These are phyloP conservation scores for Oidium heveae DNA, from an alignment of 2,329 filamentous ascomycete genomes.

Conservation along the genomic window DNA sequence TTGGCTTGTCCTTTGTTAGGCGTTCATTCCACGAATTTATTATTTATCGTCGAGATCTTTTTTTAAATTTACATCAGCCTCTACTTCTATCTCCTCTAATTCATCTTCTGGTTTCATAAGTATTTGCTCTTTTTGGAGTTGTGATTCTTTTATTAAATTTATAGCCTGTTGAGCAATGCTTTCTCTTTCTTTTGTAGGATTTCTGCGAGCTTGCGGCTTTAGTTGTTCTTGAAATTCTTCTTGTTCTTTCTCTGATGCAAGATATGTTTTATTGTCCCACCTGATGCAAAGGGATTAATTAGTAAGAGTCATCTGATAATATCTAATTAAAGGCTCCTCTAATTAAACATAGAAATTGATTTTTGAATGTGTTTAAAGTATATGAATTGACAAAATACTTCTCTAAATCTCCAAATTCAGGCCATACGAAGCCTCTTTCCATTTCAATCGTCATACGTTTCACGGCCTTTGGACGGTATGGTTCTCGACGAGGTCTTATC, in stretches of 20 bases:
- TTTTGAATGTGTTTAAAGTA: neutral
- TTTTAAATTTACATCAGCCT: conserved; percentile 9
- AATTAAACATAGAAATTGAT: neutral
- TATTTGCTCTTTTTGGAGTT: conserved; percentile 14
- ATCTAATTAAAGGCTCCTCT: too few species aligned
- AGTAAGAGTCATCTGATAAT: too few species aligned
- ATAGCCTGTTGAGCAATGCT: conserved; percentile 33
- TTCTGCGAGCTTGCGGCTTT: conserved; percentile 11
- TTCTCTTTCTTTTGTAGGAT: conserved; percentile 16
- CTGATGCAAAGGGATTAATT: conserved; percentile 12
- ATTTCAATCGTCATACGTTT: conserved; percentile 96
- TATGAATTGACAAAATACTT: neutral
- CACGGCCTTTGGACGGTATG: conserved; percentile 43
- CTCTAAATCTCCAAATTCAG: conserved; percentile 20
- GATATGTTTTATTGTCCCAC: conserved; percentile 36
- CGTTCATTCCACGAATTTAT: neutral
- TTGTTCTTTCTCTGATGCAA: conserved; percentile 24
- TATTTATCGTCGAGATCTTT: neutral
- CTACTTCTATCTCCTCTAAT: conserved; percentile 12
- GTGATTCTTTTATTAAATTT: conserved; percentile 27
- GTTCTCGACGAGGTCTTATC: conserved; percentile 23
- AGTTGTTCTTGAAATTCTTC: conserved; percentile 15
- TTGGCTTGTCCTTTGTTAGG: neutral
- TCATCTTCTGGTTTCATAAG: conserved; percentile 17
- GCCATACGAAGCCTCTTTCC: conserved; percentile 70